phyloP scores from a whole-genome alignment of 2,329 filamentous ascomycete species.

The Trichoderma sp. region DNA sequence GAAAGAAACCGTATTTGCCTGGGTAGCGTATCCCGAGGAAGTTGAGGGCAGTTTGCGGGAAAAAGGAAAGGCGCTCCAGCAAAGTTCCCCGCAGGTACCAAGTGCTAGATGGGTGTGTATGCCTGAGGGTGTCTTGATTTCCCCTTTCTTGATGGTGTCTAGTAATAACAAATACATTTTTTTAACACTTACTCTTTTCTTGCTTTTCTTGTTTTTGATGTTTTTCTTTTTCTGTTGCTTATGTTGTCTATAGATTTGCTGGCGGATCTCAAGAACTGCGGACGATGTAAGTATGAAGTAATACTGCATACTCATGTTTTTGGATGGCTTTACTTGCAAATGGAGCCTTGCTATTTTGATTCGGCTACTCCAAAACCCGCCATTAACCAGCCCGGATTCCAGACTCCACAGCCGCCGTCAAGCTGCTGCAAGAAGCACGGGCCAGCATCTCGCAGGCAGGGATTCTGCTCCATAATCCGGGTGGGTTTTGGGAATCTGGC shows the following conservation, averaged over 20 bases:
- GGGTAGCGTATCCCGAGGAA: not conserved
- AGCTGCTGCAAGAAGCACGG: slow-evolving; percentile 19
- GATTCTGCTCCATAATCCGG: not conserved
- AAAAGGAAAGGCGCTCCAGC: slow-evolving; percentile 3
- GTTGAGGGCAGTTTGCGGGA: not conserved
- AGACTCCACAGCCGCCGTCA: slow-evolving; percentile 12
- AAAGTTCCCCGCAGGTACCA: not conserved
- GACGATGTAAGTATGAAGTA: not conserved
- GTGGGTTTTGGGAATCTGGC: slow-evolving; percentile 1
- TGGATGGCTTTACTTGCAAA: not conserved
- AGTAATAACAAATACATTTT: not conserved
- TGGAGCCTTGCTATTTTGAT: not conserved
- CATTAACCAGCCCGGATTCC: not conserved
- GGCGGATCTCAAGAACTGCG: not conserved
- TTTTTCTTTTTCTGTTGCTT: not conserved
- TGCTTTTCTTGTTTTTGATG: not conserved
- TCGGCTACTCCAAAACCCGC: slow-evolving; percentile 8
- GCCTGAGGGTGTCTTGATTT: not conserved
- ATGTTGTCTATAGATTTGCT: not conserved
- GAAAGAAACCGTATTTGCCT: not conserved
- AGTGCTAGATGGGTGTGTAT: not conserved
- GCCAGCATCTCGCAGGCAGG: slow-evolving; percentile 4
- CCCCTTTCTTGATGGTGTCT: not conserved
- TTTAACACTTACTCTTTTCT: not conserved
- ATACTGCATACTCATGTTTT: not conserved